Evolutionary conservation across 1,139 yeast genomes (phyloP).

Genomic region (Scheffersomyces quercinus): DNA sequence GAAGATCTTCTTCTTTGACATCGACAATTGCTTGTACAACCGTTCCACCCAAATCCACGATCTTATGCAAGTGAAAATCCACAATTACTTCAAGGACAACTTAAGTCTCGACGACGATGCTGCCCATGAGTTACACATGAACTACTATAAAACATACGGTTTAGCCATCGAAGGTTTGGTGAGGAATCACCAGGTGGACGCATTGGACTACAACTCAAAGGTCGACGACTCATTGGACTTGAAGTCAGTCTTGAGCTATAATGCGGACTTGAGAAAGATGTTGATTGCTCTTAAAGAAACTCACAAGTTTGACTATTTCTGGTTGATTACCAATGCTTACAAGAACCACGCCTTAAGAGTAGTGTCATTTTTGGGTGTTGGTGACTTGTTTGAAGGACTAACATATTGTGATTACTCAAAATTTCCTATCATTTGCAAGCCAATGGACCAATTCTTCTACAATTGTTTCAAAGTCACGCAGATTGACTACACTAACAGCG

Average conservation of each 20-base stretch:
- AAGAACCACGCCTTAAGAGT: conserved; percentile 83
- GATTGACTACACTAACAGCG: conserved; percentile 47
- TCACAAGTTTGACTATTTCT: conserved; percentile 42
- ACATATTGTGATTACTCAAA: conserved; percentile 83
- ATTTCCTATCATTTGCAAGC: conserved; percentile 79
- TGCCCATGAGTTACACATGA: conserved; percentile 70
- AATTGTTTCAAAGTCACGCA: conserved; percentile 68
- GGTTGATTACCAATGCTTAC: conserved; percentile 96
- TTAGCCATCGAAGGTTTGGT: conserved; percentile 92
- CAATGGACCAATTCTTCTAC: conserved; percentile 57
- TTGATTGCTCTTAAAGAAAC: conserved; percentile 44
- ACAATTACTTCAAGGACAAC: conserved; percentile 69
- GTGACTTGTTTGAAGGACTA: conserved; percentile 89
- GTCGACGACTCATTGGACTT: conserved; percentile 94
- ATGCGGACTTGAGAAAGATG: conserved; percentile 51
- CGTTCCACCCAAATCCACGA: conserved; percentile 77
- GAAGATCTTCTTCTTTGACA: conserved; percentile 79
- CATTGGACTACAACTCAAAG: conserved; percentile 79
- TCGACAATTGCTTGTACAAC: conserved; percentile 85
- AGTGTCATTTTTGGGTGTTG: conserved; percentile 75
- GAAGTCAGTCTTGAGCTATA: conserved; percentile 68
- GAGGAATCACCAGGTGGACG: conserved; percentile 78
- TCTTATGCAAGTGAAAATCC: conserved; percentile 84
- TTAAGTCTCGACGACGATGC: conserved; percentile 66
- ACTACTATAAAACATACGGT: conserved; percentile 85